These are phyloP conservation scores for Goffeauzyma gilvescens DNA, from an alignment of 768 basidiomycete genomes.

Conservation along the genomic window DNA sequence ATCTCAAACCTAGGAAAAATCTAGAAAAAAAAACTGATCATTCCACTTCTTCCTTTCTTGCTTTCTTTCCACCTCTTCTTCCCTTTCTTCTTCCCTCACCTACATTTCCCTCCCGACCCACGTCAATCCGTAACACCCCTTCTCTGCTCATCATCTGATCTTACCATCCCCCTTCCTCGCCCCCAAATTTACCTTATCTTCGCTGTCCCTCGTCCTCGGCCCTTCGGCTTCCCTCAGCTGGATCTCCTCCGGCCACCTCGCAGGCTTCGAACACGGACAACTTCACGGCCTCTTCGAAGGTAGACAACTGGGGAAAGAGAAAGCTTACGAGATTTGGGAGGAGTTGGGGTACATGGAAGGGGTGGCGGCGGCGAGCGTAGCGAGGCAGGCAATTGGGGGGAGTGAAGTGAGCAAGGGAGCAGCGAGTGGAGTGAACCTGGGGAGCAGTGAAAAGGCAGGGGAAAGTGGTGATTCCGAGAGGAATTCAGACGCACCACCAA, in stretches of 20 bases:
- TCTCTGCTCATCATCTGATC: too few species aligned
- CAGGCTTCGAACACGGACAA: constrained; percentile 65
- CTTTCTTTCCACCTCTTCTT: too few species aligned
- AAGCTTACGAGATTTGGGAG: constrained; percentile 92
- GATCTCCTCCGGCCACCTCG: constrained; percentile 55
- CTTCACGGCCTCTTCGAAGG: constrained; percentile 85
- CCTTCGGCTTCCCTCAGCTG: constrained; percentile 39
- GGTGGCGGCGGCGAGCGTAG: constrained; percentile 40
- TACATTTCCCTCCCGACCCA: too few species aligned
- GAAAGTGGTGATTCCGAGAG: constrained; percentile 40
- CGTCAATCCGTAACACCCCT: too few species aligned
- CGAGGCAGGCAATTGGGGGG: background rate
- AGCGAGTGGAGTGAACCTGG: background rate
- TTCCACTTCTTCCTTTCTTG: too few species aligned
- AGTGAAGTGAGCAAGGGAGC: constrained; percentile 1
- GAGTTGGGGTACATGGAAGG: constrained; percentile 89
- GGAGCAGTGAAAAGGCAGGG: too few species aligned
- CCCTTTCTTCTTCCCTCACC: too few species aligned
- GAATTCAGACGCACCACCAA: too few species aligned
- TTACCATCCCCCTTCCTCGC: too few species aligned
- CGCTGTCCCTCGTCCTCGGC: too few species aligned
- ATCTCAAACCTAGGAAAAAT: too few species aligned
- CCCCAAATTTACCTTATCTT: background rate
- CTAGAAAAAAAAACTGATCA: too few species aligned
- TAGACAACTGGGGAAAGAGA: constrained; percentile 65